Evolutionary conservation across 768 basidiomycete genomes (phyloP), one percentile per base, ranked within the genome.

Genomic region (Tephrocybe sp.): DNA sequence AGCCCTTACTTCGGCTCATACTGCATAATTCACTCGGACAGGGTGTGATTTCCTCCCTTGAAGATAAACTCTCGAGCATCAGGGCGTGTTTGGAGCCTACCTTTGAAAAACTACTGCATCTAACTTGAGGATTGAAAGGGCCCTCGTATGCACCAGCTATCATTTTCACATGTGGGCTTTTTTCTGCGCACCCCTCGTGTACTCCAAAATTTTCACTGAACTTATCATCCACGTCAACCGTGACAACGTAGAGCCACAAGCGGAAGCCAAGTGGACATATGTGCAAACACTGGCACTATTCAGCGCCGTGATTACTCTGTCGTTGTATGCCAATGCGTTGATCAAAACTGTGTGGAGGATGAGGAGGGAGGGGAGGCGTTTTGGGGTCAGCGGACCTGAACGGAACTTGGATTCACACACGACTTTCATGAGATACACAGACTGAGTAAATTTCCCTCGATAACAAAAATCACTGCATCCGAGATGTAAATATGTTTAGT

Each of bases 191-290:
- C 42, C 48, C 3, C 41, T 49, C 18, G 8, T 43, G 16, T 49
- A 37, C 18, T 13, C 33, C 2, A 49, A 43, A 33, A 42, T 43
- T 13, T 43, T 34, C 13, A 49, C 48, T 15, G 48, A 49, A 30
- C 42, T 36, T 42, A 43, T 30, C 7, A 43, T 49, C 36, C 31
- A 34, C 22, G 11, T 49, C 30, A 49, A 49, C 24, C 21, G 25
- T 7, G 22, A 3, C 15, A 34, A 37, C 18, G 34, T 43, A 13
- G 41, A 43, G 24, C 18, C 39, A 12, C 22, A 33, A 16, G 31
- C 40, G 22, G 48, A 49, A 19, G 24, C 27, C 11, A 40, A 31
- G 10, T 48, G 47, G 47, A 48, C 48, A 15, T 42, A 42, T 18
- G 41, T 40, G 3, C 48, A 49, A 18, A 42, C 30, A 16, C 23